phyloP scores from a whole-genome alignment of 2,329 filamentous ascomycete genomes.

The Sporothrix globosa region DNA sequence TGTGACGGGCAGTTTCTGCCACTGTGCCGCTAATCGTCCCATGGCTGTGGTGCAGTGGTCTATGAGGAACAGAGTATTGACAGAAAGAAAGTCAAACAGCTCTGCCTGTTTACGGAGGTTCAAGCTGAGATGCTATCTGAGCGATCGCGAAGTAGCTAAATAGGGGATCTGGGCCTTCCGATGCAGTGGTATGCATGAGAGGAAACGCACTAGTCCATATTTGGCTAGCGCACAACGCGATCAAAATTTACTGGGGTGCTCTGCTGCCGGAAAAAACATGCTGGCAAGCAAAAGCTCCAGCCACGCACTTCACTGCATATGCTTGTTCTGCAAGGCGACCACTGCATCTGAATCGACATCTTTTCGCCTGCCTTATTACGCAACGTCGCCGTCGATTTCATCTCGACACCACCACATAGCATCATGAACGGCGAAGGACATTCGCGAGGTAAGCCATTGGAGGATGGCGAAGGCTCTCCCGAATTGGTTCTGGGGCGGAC shows the following conservation, averaged over 20 bases:
- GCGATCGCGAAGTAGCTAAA: background rate
- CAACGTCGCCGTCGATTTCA: background rate
- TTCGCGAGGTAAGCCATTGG: constrained; percentile 29
- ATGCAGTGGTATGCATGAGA: background rate
- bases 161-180: constrained; percentile 17
- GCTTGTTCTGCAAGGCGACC: background rate
- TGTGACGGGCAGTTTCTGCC: constrained; percentile 82
- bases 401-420: constrained; percentile 18
- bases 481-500: too few species aligned
- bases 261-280: constrained; percentile 10
- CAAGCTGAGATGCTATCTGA: background rate
- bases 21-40: constrained; percentile 53
- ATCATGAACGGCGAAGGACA: constrained; percentile 37
- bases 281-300: constrained; percentile 28
- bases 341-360: background rate
- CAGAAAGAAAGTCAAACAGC: background rate
- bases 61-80: background rate
- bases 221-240: constrained; percentile 37
- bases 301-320: constrained; percentile 9
- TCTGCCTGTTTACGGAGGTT: too few species aligned
- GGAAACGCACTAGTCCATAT: constrained; percentile 46
- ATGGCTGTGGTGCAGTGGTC: background rate
- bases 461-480: too few species aligned
- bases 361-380: background rate
- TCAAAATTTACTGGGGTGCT: constrained; percentile 34